Base-by-base conservation (phyloP, 1,284 basidiomycete genomes). In the Malassezia yamatoensis region DNA sequence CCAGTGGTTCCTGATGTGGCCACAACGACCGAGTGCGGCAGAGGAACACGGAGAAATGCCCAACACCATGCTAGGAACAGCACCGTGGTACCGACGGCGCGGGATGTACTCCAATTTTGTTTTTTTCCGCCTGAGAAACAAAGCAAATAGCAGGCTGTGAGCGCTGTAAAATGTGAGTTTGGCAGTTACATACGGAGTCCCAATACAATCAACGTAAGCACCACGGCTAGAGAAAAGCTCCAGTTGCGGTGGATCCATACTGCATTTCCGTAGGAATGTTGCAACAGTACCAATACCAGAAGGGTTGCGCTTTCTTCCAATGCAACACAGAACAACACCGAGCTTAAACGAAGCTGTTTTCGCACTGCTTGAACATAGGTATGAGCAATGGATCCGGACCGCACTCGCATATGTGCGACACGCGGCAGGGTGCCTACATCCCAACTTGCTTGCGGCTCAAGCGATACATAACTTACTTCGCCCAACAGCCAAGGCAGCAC, bases 1-100 rank as follows among this genome's bases (percentile, higher is more conserved):
- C 65, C 64, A 16, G 62, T 43, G 21, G 59, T 53, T 36, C 62
- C 58, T 9, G 20, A 49, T 43, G 33, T 51, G 44, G 48, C 55
- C 44, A 18, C 39, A 35, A 20, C 36, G 11, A 66, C 51, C 3
- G 68, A 60, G 13, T 58, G 49, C 5, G 70, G 70, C 12, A 73
- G 53, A 8, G 70, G 70, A 16, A 73, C 66, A 38, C 66, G 67
- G 50, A 71, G 53, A 54, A 71, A 73, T 5, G 65, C 51, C 32
- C 62, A 48, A 15, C 67, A 51, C 70, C 70, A 73, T 0, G 53
- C 52, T 2, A 65, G 8, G 43, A 70, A 71, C n/a, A 66, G 63
- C 1, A 66, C 20, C 2, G 60, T 21, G 7, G 66, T 55, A 11
- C 58, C 64, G 15, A 53, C 39, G 16, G 58, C 45, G 16, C 67